These are phyloP conservation scores for Aspergillus sp. DNA, from an alignment of 2,329 filamentous ascomycete species.

Conservation along the genomic window DNA sequence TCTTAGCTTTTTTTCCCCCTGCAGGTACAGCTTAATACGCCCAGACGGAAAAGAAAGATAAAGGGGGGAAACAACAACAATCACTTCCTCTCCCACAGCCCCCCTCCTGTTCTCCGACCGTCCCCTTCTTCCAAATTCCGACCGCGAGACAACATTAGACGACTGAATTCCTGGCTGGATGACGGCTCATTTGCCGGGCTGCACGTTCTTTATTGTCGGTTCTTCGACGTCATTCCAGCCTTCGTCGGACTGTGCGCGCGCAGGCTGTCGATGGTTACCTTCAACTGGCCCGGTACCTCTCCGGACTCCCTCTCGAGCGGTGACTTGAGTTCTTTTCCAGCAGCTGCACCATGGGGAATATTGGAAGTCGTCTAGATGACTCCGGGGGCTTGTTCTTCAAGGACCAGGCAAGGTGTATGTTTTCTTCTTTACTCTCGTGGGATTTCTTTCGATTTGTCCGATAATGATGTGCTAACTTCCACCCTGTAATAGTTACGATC, in stretches of 20 bases:
- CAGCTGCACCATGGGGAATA: conserved; percentile 73
- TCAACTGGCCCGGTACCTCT: conserved; percentile 21
- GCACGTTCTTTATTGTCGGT: conserved; percentile 3
- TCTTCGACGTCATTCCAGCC: conserved; percentile 2
- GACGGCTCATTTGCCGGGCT: conserved; percentile 15
- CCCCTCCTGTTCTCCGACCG: not conserved
- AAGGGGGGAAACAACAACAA: too few relatives aligned
- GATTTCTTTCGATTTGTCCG: not conserved
- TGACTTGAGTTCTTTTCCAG: conserved; percentile 15
- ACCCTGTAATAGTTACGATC: conserved; percentile 65
- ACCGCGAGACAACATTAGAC: not conserved
- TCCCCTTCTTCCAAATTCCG: not conserved
- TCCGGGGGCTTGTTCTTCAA: conserved; percentile 72
- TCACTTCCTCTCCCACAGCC: conserved; percentile 1
- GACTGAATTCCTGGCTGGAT: conserved; percentile 12
- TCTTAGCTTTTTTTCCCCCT: too few relatives aligned
- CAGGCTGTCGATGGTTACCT: conserved; percentile 30
- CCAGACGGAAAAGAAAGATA: too few relatives aligned
- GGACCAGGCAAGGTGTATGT: conserved; percentile 83
- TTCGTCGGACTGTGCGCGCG: conserved; percentile 19
- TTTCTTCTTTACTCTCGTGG: not conserved
- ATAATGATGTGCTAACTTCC: not conserved
- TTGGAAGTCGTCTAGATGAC: conserved; percentile 84
- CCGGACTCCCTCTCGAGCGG: conserved; percentile 22
- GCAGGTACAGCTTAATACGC: too few relatives aligned